Conservation (phyloP, 2,329 filamentous ascomycete species). For the Pseudocercospora macadamiae region DNA sequence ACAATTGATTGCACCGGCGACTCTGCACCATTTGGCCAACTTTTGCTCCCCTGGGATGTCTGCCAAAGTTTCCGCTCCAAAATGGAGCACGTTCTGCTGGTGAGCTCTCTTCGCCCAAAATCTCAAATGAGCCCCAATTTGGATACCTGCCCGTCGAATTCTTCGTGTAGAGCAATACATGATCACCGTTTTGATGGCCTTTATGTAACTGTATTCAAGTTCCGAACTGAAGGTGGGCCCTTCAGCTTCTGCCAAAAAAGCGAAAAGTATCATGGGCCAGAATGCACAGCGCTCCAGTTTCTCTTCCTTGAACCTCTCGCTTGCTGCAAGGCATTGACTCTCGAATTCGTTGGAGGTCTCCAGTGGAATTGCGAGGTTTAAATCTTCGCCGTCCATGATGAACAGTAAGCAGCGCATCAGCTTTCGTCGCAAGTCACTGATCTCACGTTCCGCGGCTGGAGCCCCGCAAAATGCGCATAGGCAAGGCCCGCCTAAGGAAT, state of each 20-base stretch:
- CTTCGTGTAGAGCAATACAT: too few relatives aligned
- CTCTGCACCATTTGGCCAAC: too few relatives aligned
- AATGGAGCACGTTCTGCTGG: too few relatives aligned
- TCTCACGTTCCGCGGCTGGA: background rate
- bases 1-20: too few relatives aligned
- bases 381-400: background rate
- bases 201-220: background rate
- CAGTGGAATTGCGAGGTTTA: background rate
- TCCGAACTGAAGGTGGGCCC: background rate
- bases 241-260: slow-evolving; percentile 9
- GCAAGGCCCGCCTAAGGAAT: background rate
- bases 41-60: too few relatives aligned
- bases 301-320: background rate
- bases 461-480: background rate
- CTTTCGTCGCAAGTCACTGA: background rate
- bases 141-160: too few relatives aligned
- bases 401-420: background rate
- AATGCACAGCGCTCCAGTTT: too few relatives aligned
- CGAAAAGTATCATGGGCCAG: slow-evolving; percentile 8
- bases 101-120: too few relatives aligned
- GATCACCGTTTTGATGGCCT: background rate
- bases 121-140: too few relatives aligned
- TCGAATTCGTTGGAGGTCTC: background rate
- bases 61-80: too few relatives aligned
- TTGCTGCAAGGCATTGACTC: background rate